Percentiles rank a stretch among this genome's conserved stretches.
Evolutionary conservation across 768 basidiomycete species (phyloP).

Genomic region (Bullera alba): DNA sequence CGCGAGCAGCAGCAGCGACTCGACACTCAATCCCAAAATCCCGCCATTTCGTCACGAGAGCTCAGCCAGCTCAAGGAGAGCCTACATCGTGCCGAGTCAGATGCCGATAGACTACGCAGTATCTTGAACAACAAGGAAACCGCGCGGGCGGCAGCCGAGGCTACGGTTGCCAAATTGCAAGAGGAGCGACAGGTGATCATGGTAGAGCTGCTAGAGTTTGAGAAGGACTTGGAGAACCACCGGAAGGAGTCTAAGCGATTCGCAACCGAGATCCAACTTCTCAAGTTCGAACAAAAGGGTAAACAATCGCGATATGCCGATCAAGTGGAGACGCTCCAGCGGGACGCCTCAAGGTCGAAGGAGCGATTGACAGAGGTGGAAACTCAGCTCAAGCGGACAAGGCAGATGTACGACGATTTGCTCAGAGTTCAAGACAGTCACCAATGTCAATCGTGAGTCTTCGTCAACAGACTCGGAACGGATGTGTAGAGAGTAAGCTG

Average conservation of each 20-base stretch:
- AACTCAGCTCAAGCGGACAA: slow-evolving; percentile 11
- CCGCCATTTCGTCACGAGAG: background rate
- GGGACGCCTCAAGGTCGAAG: slow-evolving; percentile 4
- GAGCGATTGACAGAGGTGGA: slow-evolving; percentile 9
- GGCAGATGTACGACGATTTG: slow-evolving; percentile 19
- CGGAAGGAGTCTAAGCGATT: slow-evolving; percentile 39
- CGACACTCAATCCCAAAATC: background rate
- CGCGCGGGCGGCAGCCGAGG: slow-evolving; percentile 6
- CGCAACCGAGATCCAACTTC: slow-evolving; percentile 9
- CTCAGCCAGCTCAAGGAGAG: background rate
- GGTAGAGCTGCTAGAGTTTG: slow-evolving; percentile 24
- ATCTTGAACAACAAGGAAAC: background rate
- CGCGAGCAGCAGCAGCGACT: background rate
- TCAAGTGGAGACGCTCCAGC: slow-evolving; percentile 49
- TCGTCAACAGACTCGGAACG: too few species aligned
- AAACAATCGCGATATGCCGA: slow-evolving; percentile 28
- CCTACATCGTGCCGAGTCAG: background rate
- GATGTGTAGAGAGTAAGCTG: too few species aligned
- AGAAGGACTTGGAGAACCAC: slow-evolving; percentile 23
- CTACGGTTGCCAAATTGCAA: slow-evolving; percentile 3
- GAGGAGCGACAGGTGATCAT: slow-evolving; percentile 13
- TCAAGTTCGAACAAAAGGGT: slow-evolving; percentile 21
- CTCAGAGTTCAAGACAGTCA: slow-evolving; percentile 49
- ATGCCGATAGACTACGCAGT: background rate
- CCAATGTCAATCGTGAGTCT: slow-evolving; percentile 48